Base-by-base conservation (phyloP, 2,329 filamentous ascomycete species). In the Setomelanomma holmii region DNA sequence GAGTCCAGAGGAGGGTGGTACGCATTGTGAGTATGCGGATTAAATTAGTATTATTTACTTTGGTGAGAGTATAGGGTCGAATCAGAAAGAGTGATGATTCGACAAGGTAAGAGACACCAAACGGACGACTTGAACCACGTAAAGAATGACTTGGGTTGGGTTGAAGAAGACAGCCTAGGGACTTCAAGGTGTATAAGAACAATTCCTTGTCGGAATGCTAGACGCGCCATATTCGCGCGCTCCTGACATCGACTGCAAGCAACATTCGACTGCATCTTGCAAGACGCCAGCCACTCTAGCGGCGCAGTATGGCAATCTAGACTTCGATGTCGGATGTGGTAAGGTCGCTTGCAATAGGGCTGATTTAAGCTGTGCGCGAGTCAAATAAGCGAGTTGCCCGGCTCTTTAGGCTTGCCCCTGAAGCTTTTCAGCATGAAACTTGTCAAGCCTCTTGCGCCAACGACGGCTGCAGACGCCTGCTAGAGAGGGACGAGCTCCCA, bases 31-130 rank as follows among this genome's bases (percentile, higher is more conserved):
- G 14, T 4, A 39, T 19, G 16, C 12, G n/a, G 12, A 39, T 19
- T 39, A 39, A 39, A 39, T 20, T 19, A 10, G 10, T 19, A 19
- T 39, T 21, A 39, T 4, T 22, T 19, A 20, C 16, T 4, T 19
- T 16, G 21, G 36, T 39, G 36, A 8, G 8, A n/a, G n/a, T n/a
- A n/a, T n/a, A 19, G n/a, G 12, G 36, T 39, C 36, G 36, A 39
- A 39, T 39, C 36, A 39, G 36, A 39, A 22, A 4, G 36, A 39
- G 36, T 21, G 36, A 39, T 39, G 36, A 39, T 39, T 39, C 36
- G 36, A 39, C 36, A 19, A 20, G 36, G 16, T 17, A 19, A 19
- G 19, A 19, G 19, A 22, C 36, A 39, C n/a, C 19, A 19, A 39
- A 17, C 21, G 36, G 21, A 20, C 36, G 17, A 39, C 16, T 16